Base-by-base conservation (phyloP, 306 rosid genomes). In the Lathyrus sativus region DNA sequence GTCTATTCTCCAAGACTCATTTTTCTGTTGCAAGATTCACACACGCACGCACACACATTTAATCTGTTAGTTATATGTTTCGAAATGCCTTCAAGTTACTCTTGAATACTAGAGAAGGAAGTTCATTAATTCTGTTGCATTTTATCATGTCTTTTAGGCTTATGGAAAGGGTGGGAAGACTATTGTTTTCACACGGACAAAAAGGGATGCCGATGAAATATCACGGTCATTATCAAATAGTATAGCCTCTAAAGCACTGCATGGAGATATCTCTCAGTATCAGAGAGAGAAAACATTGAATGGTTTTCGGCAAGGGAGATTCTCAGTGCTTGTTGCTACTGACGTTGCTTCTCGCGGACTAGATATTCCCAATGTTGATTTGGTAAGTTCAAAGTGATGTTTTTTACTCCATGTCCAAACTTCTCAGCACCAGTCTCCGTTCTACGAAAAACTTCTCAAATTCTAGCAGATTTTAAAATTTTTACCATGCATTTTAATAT, bases 281-380 rank as follows among this genome's bases (percentile, higher is more conserved):
- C 98, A 90, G 73, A 84, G 98, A 70, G 98, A 92, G 85, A 88
- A 88, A 86, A 92, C 96, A 51, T 75, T 92, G 64, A 88, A 92
- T 82, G 89, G 88, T 71, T 92, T 92, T 83, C 91, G 96, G 67
- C 96, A 90, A 86, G 96, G 98, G 74, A 92, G 90, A 75, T 92
- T 92, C 81, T 85, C 88, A 18, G 98, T 92, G 68, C 91, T 92
- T 56, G 98, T 92, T 68, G 98, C 98, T 65, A 92, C 98, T 70
- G 98, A 92, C 65, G 98, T 92, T 28, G 98, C 98, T 70, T 74
- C 98, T 45, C 98, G 98, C 49, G 98, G 98, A 65, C 93, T 92
- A 61, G 98, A 92, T 74, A 89, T 92, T 76, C 96, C 98, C 39
- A 88, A 92, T 78, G 98, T 92, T 70, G 98, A 92, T 85, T 75